Conservation (phyloP, 768 basidiomycete species). For the Leccinum variicolor region DNA sequence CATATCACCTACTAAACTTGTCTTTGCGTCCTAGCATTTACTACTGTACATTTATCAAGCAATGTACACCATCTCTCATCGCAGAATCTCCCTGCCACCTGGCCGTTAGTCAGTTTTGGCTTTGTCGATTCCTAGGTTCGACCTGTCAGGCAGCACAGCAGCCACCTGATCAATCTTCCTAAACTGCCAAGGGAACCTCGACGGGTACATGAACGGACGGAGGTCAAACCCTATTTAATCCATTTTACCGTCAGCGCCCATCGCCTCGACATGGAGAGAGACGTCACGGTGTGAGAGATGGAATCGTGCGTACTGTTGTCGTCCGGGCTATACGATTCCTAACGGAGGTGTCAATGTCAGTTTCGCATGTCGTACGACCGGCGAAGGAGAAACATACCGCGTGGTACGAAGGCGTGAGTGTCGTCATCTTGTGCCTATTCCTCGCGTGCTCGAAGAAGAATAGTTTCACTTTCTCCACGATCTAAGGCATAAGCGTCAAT, state of each 20-base stretch:
- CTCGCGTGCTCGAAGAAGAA: slow-evolving; percentile 97
- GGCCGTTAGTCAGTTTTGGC: slow-evolving; percentile 44
- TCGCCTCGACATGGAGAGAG: too few species aligned
- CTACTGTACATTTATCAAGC: slow-evolving; percentile 7
- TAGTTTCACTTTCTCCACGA: slow-evolving; percentile 94
- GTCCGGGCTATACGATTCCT: slow-evolving; percentile 98
- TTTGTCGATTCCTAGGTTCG: slow-evolving; percentile 40
- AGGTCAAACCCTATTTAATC: slow-evolving; percentile 79
- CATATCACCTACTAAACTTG: too few species aligned
- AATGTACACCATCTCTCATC: background rate
- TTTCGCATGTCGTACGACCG: background rate
- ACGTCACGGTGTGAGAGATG: too few species aligned
- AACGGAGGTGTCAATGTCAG: background rate
- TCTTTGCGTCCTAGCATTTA: background rate
- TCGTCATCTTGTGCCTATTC: slow-evolving; percentile 99
- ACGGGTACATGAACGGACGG: slow-evolving; percentile 94
- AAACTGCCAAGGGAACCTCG: slow-evolving; percentile 96
- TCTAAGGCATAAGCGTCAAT: slow-evolving; percentile 34
- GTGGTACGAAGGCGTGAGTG: slow-evolving; percentile 89
- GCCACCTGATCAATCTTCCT: slow-evolving; percentile 90
- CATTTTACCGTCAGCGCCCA: slow-evolving; percentile 1
- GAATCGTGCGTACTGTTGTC: slow-evolving; percentile 66
- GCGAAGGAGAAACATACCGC: slow-evolving; percentile 54
- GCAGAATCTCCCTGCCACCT: background rate
- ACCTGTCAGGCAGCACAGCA: slow-evolving; percentile 69